Percentiles rank a stretch among this genome's conserved stretches.
These are phyloP conservation scores for Boeremia exigua DNA, from an alignment of 2,329 filamentous ascomycete genomes.

Conservation along the genomic window DNA sequence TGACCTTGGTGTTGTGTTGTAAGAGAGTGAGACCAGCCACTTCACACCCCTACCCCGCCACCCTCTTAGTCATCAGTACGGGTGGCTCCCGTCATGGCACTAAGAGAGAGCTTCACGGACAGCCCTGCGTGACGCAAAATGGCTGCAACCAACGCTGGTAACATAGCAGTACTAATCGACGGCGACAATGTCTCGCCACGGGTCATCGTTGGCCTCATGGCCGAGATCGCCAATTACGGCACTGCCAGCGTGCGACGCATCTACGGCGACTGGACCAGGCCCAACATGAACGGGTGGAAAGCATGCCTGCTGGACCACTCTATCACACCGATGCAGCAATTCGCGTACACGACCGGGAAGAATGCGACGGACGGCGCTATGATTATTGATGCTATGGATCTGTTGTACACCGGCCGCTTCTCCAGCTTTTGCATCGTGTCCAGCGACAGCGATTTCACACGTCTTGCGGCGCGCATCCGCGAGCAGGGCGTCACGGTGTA, in stretches of 20 bases:
- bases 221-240: conserved; percentile 43
- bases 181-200: conserved; percentile 35
- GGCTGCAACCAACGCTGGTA: conserved; percentile 1
- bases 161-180: conserved; percentile 31
- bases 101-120: neutral
- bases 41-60: no score
- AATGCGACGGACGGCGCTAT: conserved; percentile 43
- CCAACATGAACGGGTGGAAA: conserved; percentile 31
- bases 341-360: conserved; percentile 40
- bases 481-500: conserved; percentile 45
- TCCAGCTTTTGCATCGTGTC: conserved; percentile 44
- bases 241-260: conserved; percentile 39
- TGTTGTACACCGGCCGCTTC: conserved; percentile 43
- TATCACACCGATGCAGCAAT: conserved; percentile 36
- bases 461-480: conserved; percentile 42
- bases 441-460: conserved; percentile 48
- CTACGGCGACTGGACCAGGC: conserved; percentile 39
- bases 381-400: conserved; percentile 48
- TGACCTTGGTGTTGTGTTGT: no score
- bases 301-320: conserved; percentile 25
- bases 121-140: neutral
- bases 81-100: no score
- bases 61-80: no score
- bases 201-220: conserved; percentile 34
- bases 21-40: no score